Conservation (phyloP, 805 yeast species). For the Metschnikowia continentalis region DNA sequence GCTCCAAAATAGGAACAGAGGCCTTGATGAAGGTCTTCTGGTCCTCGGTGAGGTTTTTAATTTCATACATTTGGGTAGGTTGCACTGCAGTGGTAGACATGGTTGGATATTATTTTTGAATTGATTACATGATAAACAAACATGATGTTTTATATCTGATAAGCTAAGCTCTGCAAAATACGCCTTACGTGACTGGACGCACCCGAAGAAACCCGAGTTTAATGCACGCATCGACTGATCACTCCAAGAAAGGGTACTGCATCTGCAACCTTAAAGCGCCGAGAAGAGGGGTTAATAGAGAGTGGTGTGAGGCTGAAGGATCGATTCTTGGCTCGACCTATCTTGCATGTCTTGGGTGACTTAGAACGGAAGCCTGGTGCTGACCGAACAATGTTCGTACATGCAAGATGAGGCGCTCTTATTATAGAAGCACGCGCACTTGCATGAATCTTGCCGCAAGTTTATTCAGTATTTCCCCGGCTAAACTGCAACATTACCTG, state of each 20-base stretch:
- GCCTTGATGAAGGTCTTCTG: slow-evolving; percentile 38
- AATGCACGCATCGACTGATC: slow-evolving; percentile 1
- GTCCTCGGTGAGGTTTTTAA: slow-evolving; percentile 25
- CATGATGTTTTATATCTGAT: not conserved
- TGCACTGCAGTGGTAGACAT: not conserved
- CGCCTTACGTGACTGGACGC: not conserved
- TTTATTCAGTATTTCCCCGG: not conserved
- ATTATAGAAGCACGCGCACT: not conserved
- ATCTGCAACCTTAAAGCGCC: not conserved
- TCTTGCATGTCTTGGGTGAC: not conserved
- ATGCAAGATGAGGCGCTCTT: not conserved
- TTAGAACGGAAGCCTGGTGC: not conserved
- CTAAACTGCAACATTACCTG: slow-evolving; percentile 26
- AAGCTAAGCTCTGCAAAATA: not conserved
- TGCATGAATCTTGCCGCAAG: slow-evolving; percentile 1
- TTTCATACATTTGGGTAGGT: slow-evolving; percentile 19
- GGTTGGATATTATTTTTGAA: not conserved
- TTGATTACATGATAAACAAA: not conserved
- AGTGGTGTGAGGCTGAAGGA: not conserved
- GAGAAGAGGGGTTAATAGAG: not conserved
- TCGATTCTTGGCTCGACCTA: not conserved
- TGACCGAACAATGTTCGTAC: not conserved
- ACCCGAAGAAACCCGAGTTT: not conserved
- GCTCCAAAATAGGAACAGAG: slow-evolving; percentile 54
- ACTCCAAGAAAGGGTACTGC: not conserved